These are phyloP conservation scores for Neofusicoccum cordaticola DNA, from an alignment of 2,329 filamentous ascomycete genomes.

Conservation along the genomic window DNA sequence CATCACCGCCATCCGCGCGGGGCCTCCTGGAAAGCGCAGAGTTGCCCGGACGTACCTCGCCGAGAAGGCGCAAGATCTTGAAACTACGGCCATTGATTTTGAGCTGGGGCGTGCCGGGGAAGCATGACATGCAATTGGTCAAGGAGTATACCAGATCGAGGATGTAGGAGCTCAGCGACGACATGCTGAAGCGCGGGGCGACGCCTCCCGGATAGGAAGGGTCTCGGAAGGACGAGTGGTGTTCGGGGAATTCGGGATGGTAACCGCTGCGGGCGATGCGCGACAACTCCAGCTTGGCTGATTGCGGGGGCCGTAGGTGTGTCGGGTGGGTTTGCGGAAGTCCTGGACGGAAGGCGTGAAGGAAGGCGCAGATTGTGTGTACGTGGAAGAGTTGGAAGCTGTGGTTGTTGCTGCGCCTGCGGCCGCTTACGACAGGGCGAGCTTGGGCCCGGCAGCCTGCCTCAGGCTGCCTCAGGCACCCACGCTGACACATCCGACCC, in stretches of 20 bases:
- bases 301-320: not conserved
- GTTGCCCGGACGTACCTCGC: slow-evolving; percentile 65
- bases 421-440: slow-evolving; percentile 6
- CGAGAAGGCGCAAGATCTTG: slow-evolving; percentile 90
- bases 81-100: slow-evolving; percentile 94
- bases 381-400: slow-evolving; percentile 10
- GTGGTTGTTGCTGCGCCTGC: slow-evolving; percentile 5
- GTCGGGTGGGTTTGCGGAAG: not conserved
- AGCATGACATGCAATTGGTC: slow-evolving; percentile 93
- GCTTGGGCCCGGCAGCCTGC: not conserved
- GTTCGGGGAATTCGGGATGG: slow-evolving; percentile 15
- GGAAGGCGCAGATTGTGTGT: not conserved
- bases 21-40: no score
- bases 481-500: not conserved
- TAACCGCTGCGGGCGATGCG: slow-evolving; percentile 18
- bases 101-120: slow-evolving; percentile 87
- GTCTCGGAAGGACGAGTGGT: slow-evolving; percentile 9
- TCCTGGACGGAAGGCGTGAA: not conserved
- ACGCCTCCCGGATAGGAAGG: slow-evolving; percentile 11
- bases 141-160: slow-evolving; percentile 88
- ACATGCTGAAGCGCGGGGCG: slow-evolving; percentile 17
- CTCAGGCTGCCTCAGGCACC: not conserved
- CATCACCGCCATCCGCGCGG: not conserved
- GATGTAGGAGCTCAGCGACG: slow-evolving; percentile 56
- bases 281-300: slow-evolving; percentile 13